A percentile compares a stretch with the other conserved stretches of the same genome.
These are phyloP conservation scores for Fragaria iinumae DNA, from an alignment of 306 rosid genomes.

Conservation along the genomic window DNA sequence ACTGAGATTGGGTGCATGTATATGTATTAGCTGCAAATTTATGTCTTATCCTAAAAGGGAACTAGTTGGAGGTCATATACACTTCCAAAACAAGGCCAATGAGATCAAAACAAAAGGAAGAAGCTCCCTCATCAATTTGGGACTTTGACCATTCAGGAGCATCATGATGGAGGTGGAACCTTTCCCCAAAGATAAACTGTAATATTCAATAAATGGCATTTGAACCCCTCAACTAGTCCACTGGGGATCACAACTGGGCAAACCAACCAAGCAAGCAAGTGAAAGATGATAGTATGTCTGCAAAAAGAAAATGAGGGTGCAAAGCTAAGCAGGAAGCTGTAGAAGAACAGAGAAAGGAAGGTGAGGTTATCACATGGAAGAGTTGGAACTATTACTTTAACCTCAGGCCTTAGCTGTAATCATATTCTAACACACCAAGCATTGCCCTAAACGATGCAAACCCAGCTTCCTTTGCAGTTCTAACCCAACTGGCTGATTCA, in stretches of 20 bases:
- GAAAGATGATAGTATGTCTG: not conserved
- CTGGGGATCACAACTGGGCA: not conserved
- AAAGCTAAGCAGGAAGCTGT: conserved; percentile 18
- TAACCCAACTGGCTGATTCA: conserved; percentile 1
- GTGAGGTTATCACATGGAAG: conserved; percentile 36
- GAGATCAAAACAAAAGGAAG: not conserved
- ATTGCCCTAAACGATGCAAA: conserved; percentile 20
- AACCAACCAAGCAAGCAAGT: not conserved
- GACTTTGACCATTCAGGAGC: not conserved
- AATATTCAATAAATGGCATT: not conserved
- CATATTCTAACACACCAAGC: conserved; percentile 25
- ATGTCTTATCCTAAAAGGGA: not conserved
- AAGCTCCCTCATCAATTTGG: not conserved
- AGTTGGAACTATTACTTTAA: conserved; percentile 20
- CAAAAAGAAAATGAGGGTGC: not conserved
- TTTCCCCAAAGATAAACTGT: not conserved
- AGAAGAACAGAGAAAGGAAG: conserved; percentile 18
- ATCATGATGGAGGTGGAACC: not conserved
- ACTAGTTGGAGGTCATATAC: not conserved
- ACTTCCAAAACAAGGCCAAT: not conserved
- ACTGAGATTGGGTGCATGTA: not conserved
- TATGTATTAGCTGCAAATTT: not conserved
- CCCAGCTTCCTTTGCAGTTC: not conserved
- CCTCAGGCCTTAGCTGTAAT: conserved; percentile 38
- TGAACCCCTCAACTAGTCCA: not conserved